phyloP scores from a whole-genome alignment of 371 early-diverging fungal genomes.

The Funneliformis caledonium region DNA sequence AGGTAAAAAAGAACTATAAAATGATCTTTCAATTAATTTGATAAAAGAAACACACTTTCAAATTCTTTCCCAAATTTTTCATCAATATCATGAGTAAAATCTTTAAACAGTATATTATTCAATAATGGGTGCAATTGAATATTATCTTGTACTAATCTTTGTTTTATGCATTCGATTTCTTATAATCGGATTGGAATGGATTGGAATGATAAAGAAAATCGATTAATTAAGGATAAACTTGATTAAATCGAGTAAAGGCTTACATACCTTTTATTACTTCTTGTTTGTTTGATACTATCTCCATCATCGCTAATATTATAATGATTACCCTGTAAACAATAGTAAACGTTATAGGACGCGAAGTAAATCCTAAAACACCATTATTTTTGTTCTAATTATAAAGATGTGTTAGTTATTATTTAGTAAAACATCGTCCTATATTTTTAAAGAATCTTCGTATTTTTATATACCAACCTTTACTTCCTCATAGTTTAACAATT shows the following conservation, averaged over 20 bases:
- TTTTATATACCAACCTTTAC: background rate
- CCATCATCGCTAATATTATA: background rate
- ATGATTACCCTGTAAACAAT: constrained; percentile 14
- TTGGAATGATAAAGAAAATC: background rate
- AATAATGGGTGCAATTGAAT: constrained; percentile 29
- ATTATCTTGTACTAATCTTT: background rate
- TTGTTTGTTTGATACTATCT: background rate
- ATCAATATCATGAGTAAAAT: background rate
- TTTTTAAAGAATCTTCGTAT: background rate
- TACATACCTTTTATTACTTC: background rate
- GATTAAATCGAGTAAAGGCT: background rate
- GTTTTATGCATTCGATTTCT: background rate
- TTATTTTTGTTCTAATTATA: background rate
- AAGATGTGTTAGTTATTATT: background rate
- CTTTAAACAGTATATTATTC: constrained; percentile 9
- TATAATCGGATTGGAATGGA: background rate
- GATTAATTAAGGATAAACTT: background rate
- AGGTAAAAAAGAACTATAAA: background rate
- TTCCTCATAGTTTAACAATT: background rate
- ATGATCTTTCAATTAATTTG: background rate
- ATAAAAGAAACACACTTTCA: constrained; percentile 14
- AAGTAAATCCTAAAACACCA: constrained; percentile 29
- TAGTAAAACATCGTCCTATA: too few species aligned
- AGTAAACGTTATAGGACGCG: background rate
- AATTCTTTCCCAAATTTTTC: constrained; percentile 25